Evolutionary conservation across 2,329 filamentous ascomycete genomes (phyloP), one percentile per base, ranked within the genome.

Genomic region (Phyllosticta citrichinensis): DNA sequence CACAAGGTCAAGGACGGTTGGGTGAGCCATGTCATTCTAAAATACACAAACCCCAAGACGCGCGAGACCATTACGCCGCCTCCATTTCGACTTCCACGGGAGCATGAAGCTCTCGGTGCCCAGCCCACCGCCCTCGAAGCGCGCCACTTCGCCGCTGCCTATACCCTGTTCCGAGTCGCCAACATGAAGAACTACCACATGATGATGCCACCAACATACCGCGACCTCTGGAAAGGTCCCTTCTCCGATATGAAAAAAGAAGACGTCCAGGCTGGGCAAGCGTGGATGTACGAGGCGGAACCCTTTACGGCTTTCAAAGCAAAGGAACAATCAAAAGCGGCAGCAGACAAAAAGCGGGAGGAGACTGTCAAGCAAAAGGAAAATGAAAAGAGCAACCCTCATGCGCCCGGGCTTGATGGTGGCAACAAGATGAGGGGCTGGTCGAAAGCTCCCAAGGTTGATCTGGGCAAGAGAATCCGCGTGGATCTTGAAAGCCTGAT

Each of bases 161-260:
- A 95, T 75, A 89, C 87, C 2, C 81, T 99, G 9, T 97, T 94
- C 71, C 83, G 94, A 56, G 89, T 97, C 3, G 93, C 89, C 74
- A 97, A 88, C 70, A 96, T 95, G 86, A 91, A 92, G 75, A 97
- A 97, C 71, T 84, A 97, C 68, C 91, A 96, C 71, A 95, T 91
- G 79, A 93, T 92, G 77, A 81, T 99, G 65, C 94, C 94, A 24
- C 94, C 94, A 0, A 89, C 88, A 62, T 95, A 97, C 75, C 88
- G 87, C 69, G 84, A 89, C 65, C 77, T 97, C 52, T 99, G 94
- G 94, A 96, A 95, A 71, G 84, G 84, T 5, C 86, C 92, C 62
- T 96, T 99, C 66, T 83, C 88, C 64, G 82, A 85, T 3, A 77
- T 97, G 64, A 97, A 97, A 75, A 84, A 84, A 65, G 83, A 86